Percentiles rank a stretch among this genome's conserved stretches.
Evolutionary conservation across 1,139 yeast genomes (phyloP).

Genomic region (Pichia sorboxylosa): DNA sequence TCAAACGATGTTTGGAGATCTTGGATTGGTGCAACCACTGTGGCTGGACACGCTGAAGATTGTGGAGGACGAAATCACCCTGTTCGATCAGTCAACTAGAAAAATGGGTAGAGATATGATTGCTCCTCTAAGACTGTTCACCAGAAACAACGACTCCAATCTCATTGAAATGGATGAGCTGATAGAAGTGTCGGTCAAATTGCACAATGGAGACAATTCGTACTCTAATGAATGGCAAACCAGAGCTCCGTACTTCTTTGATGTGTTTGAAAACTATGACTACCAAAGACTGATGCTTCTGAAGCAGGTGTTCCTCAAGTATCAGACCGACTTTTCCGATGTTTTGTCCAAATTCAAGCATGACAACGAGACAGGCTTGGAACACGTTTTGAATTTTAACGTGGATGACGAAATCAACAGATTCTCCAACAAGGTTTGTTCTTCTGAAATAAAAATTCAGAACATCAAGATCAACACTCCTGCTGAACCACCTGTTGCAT

Average conservation of each 20-base stretch:
- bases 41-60: slow-evolving; percentile 49
- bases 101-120: slow-evolving; percentile 46
- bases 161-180: slow-evolving; percentile 34
- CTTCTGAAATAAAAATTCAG: slow-evolving; percentile 16
- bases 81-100: slow-evolving; percentile 40
- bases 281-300: slow-evolving; percentile 51
- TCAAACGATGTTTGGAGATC: slow-evolving; percentile 31
- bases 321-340: slow-evolving; percentile 51
- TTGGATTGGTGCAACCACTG: slow-evolving; percentile 43
- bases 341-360: slow-evolving; percentile 34
- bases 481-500: slow-evolving; percentile 7
- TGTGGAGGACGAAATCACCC: slow-evolving; percentile 40
- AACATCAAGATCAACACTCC: slow-evolving; percentile 6
- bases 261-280: slow-evolving; percentile 68
- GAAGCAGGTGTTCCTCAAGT: slow-evolving; percentile 58
- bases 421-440: slow-evolving; percentile 35
- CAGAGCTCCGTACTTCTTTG: slow-evolving; percentile 69
- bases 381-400: slow-evolving; percentile 49
- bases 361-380: slow-evolving; percentile 55
- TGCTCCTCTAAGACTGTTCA: slow-evolving; percentile 41
- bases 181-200: slow-evolving; percentile 28
- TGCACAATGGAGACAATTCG: slow-evolving; percentile 21
- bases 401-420: slow-evolving; percentile 48
- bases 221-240: slow-evolving; percentile 46
- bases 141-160: slow-evolving; percentile 41